Evolutionary conservation across 2,329 filamentous ascomycete genomes (phyloP), one percentile per base, ranked within the genome.

Genomic region (Paracoccidioides brasiliensis): DNA sequence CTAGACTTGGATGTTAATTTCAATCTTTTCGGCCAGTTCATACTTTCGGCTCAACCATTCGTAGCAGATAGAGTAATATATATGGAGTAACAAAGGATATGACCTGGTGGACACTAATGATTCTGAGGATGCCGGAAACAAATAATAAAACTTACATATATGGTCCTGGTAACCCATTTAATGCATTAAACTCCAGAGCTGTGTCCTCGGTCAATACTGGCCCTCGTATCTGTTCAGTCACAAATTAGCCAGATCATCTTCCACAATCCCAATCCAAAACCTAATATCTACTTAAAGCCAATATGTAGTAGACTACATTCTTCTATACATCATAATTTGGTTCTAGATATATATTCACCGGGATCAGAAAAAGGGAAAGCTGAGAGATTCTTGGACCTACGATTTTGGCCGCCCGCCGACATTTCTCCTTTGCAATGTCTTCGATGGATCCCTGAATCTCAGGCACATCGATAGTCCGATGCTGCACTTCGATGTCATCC

Each of bases 141-240:
- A 51, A 14, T 44, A 9, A 22, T 6, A 12, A 15, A 15, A 73
- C 81, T 63, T 78, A 95, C 91, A 98, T 95, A 70, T 98, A 98
- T 43, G 91, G 89, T 1, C 93, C 93, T 1, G 93, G 93, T 35
- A 98, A 78, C n/a, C 90, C 90, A 57, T 87, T 83, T 58, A 96
- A 80, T 22, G 91, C 90, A 67, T 87, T 85, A 69, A 96, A 98
- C 75, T 90, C 94, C 51, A 98, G 78, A 62, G 90, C 90, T 14
- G 93, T 98, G 71, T 98, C 93, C 73, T 98, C 93, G 9, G 95
- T 91, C 42, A 98, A 78, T 7, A 96, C 93, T 3, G 94, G 90
- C 0, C 90, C 90, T 64, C 85, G 77, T 50, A 93, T 73, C 89
- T 94, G 54, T 22, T 37, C 52, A 40, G 54, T 44, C 43, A 35